phyloP scores from a whole-genome alignment of 2,329 filamentous ascomycete genomes.

The Epichloe gansuensis region DNA sequence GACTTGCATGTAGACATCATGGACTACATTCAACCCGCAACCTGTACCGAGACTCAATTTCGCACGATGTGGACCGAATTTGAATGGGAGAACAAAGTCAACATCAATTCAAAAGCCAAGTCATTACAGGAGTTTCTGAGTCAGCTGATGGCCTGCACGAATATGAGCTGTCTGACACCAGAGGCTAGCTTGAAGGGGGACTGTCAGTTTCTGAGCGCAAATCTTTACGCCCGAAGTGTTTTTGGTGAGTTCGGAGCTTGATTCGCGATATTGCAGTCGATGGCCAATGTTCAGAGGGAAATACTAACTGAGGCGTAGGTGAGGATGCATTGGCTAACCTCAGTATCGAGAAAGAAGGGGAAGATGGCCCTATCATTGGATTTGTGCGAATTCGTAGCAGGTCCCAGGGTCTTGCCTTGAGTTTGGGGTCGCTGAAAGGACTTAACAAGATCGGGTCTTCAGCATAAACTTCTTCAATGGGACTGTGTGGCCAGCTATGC shows the following conservation, averaged over 20 bases:
- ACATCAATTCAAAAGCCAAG: slow-evolving; percentile 97
- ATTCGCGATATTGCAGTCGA: not conserved
- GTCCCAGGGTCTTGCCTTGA: slow-evolving; percentile 87
- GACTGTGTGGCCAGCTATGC: not conserved
- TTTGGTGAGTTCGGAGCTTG: slow-evolving; percentile 62
- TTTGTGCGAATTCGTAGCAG: slow-evolving; percentile 97
- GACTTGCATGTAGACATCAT: slow-evolving; percentile 98
- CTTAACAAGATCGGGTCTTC: slow-evolving; percentile 63
- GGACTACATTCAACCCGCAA: slow-evolving; percentile 97
- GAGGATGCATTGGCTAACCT: slow-evolving; percentile 97
- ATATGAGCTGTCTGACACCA: slow-evolving; percentile 96
- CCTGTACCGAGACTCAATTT: slow-evolving; percentile 97
- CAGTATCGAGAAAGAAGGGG: slow-evolving; percentile 95
- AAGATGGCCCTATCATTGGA: slow-evolving; percentile 87
- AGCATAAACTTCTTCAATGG: slow-evolving; percentile 10
- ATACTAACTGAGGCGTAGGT: slow-evolving; percentile 41
- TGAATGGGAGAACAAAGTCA: slow-evolving; percentile 99
- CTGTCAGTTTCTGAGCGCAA: slow-evolving; percentile 94
- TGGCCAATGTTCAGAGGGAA: not conserved
- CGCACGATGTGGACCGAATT: slow-evolving; percentile 99
- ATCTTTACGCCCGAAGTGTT: slow-evolving; percentile 90
- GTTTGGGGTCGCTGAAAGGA: slow-evolving; percentile 87
- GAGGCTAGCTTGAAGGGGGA: slow-evolving; percentile 95
- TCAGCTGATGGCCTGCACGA: slow-evolving; percentile 92
- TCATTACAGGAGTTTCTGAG: slow-evolving; percentile 82